Evolutionary conservation across 1,284 basidiomycete genomes (phyloP).

Genomic region (Malassezia obtusa): DNA sequence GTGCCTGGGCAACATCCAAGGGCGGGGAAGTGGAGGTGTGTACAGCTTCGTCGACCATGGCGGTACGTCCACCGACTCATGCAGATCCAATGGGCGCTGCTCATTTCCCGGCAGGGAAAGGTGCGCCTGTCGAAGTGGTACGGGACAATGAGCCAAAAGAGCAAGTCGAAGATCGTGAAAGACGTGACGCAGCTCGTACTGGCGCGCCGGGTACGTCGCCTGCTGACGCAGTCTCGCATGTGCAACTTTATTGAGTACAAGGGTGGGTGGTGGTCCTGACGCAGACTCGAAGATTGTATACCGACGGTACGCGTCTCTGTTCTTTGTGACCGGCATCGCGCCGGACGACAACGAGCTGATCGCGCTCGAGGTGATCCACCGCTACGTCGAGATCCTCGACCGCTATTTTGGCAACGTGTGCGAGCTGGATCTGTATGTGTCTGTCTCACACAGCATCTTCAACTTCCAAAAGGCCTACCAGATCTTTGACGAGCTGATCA

Average conservation of each 20-base stretch:
- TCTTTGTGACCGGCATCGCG: conserved; percentile 90
- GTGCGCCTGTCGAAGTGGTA: conserved; percentile 99
- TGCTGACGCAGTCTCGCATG: conserved; percentile 65
- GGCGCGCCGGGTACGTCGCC: conserved; percentile 57
- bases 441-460: conserved; percentile 30
- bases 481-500: conserved; percentile 83
- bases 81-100: conserved; percentile 62
- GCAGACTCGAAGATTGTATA: conserved; percentile 65
- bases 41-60: conserved; percentile 1
- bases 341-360: conserved; percentile 81
- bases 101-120: conserved; percentile 93
- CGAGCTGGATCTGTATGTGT: conserved; percentile 40
- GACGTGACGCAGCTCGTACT: conserved; percentile 98
- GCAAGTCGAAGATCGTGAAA: conserved; percentile 95
- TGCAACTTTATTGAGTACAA: conserved; percentile 99
- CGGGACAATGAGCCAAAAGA: conserved; percentile 83
- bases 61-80: background rate
- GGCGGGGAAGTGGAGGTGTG: background rate
- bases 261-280: conserved; percentile 52
- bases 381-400: conserved; percentile 97
- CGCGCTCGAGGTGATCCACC: conserved; percentile 91
- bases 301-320: conserved; percentile 89
- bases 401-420: conserved; percentile 88
- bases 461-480: conserved; percentile 48
- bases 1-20: conserved; percentile 13